A percentile compares a stretch with the other conserved stretches of the same genome.
These are phyloP conservation scores for Penicillium sp. DNA, from an alignment of 2,329 filamentous ascomycete genomes.

Conservation along the genomic window DNA sequence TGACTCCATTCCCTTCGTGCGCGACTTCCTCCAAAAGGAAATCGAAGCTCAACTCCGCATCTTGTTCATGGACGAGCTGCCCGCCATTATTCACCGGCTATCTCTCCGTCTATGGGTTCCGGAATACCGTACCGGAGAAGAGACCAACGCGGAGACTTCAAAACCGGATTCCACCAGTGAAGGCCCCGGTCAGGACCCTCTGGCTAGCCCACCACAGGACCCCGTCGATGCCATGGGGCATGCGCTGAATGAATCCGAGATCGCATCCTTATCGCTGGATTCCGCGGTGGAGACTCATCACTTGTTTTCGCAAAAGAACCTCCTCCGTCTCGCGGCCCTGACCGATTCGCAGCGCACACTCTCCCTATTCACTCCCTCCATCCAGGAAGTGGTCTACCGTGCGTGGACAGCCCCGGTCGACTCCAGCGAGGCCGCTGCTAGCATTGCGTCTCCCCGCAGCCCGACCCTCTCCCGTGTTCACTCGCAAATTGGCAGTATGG, in stretches of 20 bases:
- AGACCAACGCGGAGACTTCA: slow-evolving; percentile 48
- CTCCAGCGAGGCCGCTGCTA: slow-evolving; percentile 51
- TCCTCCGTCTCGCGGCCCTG: slow-evolving; percentile 73
- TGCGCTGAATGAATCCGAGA: slow-evolving; percentile 65
- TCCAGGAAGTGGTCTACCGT: slow-evolving; percentile 81
- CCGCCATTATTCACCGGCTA: slow-evolving; percentile 89
- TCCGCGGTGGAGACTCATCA: slow-evolving; percentile 75
- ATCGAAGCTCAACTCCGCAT: slow-evolving; percentile 91
- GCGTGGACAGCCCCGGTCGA: slow-evolving; percentile 82
- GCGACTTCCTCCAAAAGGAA: slow-evolving; percentile 91
- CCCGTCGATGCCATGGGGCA: slow-evolving; percentile 77
- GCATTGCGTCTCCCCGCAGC: slow-evolving; percentile 38
- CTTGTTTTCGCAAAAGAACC: slow-evolving; percentile 90
- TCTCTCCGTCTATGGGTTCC: slow-evolving; percentile 86
- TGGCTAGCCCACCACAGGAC: slow-evolving; percentile 73
- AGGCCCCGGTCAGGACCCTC: slow-evolving; percentile 67
- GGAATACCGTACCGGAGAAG: slow-evolving; percentile 67
- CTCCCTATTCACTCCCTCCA: slow-evolving; percentile 85
- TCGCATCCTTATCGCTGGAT: slow-evolving; percentile 72
- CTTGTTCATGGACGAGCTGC: slow-evolving; percentile 95
- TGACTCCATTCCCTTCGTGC: slow-evolving; percentile 96
- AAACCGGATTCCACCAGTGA: slow-evolving; percentile 44
- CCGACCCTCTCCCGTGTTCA: slow-evolving; percentile 56
- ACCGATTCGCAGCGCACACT: slow-evolving; percentile 85
- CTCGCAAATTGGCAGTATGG: slow-evolving; percentile 59